Conservation (phyloP, 441 rosid species). For the Populus trichocarpa region DNA sequence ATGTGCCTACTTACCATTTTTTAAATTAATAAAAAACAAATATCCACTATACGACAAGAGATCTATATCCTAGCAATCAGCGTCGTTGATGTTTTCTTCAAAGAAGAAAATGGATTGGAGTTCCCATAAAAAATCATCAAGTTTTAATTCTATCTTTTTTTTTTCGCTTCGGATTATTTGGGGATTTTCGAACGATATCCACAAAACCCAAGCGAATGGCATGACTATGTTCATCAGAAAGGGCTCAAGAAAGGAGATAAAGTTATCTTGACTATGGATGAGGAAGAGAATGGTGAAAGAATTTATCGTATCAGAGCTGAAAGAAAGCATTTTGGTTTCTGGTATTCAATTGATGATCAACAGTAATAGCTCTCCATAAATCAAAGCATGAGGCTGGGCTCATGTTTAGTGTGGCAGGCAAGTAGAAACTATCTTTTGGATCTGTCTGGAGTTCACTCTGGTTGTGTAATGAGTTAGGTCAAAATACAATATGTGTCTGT, state of each 20-base stretch:
- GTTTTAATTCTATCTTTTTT: too few species aligned
- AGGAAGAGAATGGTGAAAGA: background rate
- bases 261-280: background rate
- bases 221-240: background rate
- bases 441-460: background rate
- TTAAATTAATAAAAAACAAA: too few species aligned
- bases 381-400: background rate
- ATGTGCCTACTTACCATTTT: too few species aligned
- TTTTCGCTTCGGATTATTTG: too few species aligned
- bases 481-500: background rate
- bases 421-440: background rate
- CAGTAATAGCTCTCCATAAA: background rate
- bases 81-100: too few species aligned
- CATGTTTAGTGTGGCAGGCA: background rate
- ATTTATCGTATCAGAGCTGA: background rate
- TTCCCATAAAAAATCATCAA: too few species aligned
- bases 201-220: too few species aligned
- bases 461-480: background rate
- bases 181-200: background rate
- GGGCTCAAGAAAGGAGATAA: background rate
- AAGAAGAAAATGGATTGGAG: too few species aligned
- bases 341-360: background rate
- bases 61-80: too few species aligned
- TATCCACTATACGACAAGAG: too few species aligned
- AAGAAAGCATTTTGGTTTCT: background rate